Conservation (phyloP, 2,329 filamentous ascomycete species). For the Talaromyces sp. region DNA sequence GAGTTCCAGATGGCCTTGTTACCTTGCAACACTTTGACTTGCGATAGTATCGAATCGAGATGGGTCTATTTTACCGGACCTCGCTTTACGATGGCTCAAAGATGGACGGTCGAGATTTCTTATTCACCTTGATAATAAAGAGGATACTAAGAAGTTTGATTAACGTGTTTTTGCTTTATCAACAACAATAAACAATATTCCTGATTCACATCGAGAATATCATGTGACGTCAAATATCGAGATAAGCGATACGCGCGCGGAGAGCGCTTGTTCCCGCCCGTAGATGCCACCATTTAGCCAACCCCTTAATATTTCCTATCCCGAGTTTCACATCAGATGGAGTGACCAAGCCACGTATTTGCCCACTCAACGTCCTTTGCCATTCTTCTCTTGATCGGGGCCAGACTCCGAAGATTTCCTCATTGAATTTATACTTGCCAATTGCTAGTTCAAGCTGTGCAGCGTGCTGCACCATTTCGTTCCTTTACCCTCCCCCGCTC, state of each 20-base stretch:
- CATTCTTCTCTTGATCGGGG: conserved; percentile 3
- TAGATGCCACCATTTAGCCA: conserved; percentile 11
- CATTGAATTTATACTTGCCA: not conserved
- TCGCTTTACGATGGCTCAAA: not conserved
- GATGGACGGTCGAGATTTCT: not conserved
- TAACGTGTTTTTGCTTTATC: not conserved
- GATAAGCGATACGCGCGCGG: conserved; percentile 26
- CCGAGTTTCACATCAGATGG: conserved; percentile 2
- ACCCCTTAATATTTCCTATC: conserved; percentile 7
- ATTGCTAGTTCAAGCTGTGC: not conserved
- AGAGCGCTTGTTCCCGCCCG: conserved; percentile 34
- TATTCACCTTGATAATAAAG: not conserved
- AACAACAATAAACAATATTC: not conserved
- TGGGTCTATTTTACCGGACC: not conserved
- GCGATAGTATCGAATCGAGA: not conserved
- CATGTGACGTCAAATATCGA: conserved; percentile 9
- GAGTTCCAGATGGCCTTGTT: not conserved
- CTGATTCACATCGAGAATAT: not conserved
- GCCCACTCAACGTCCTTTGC: not conserved
- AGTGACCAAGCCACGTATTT: not conserved
- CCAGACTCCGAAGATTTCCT: conserved; percentile 14
- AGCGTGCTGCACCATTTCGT: conserved; percentile 18
- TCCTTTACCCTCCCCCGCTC: conserved; percentile 16
- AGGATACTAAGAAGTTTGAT: not conserved
- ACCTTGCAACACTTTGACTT: not conserved